Evolutionary conservation across 495 filamentous ascomycete species (phyloP), one percentile per base, ranked within the genome.

Genomic region (Chaetomium cochliodes): DNA sequence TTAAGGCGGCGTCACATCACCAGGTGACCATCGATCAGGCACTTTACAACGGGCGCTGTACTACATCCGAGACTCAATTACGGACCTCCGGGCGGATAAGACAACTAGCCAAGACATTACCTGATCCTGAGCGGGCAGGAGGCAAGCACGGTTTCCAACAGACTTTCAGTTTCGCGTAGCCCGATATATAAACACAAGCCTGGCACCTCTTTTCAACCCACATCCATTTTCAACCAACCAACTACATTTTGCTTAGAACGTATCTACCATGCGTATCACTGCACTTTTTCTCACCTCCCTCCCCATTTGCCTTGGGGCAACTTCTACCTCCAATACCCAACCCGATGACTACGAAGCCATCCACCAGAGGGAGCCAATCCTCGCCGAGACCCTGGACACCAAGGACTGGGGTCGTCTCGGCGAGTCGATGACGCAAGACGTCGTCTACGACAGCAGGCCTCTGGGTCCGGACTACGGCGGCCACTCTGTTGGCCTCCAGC

Each of bases 391-490:
- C 6, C n/a, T 61, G 0, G 59, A 61, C 59, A 61, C 59, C 47
- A 61, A 61, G 47, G 59, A 61, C 30, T 61, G 47, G 59, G 30
- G 5, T 7, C 47, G 47, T 20, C 59, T 61, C 5, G 33, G 30
- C 49, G 47, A 52, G 30, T 61, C 59, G 0, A 49, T 52, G 59
- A 61, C 59, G 3, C 8, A 61, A 26, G 59, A 61, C 47, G 20
- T 61, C 49, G 47, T 61, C 30, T 52, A 61, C 33, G 59, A 61
- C 22, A 61, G 59, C 49, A 52, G 47, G 49, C 59, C 59, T 18
- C 20, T 61, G 28, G 59, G 59, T 18, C 30, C 47, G 3, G 47
- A 42, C 47, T 61, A 61, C 59, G 59, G 59, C 59, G 59, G 59
- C 6, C n/a, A 52, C 13, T 61, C 59, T 18, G 59, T 61, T 18